These are phyloP conservation scores for Recurvomyces mirabilis DNA, from an alignment of 495 filamentous ascomycete genomes.

Conservation along the genomic window DNA sequence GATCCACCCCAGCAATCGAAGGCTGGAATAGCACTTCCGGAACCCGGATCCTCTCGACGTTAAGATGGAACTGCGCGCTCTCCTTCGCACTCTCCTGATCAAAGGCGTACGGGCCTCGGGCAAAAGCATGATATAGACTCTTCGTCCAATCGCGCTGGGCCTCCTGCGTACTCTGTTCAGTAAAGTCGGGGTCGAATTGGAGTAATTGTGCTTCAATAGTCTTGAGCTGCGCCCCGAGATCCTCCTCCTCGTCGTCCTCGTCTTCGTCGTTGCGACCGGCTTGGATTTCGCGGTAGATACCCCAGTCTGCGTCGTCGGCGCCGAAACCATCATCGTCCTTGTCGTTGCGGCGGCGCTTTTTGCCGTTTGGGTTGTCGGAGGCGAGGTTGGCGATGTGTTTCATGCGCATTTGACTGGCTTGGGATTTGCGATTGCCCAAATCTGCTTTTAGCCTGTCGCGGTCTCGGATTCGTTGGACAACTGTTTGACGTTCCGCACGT, in stretches of 20 bases:
- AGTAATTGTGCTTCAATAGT: constrained; percentile 73
- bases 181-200: constrained; percentile 75
- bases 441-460: constrained; percentile 84
- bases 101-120: constrained; percentile 75
- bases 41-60: constrained; percentile 91
- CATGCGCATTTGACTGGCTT: constrained; percentile 94
- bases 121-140: constrained; percentile 75
- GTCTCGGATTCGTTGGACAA: constrained; percentile 81
- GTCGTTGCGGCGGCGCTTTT: constrained; percentile 63
- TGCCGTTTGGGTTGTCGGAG: constrained; percentile 68
- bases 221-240: constrained; percentile 59
- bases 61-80: constrained; percentile 81
- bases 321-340: constrained; percentile 92
- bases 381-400: constrained; percentile 95
- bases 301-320: constrained; percentile 95
- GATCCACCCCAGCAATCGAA: constrained; percentile 86
- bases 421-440: constrained; percentile 86
- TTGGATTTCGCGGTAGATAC: constrained; percentile 83
- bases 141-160: constrained; percentile 93
- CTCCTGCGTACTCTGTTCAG: constrained; percentile 77
- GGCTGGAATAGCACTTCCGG: constrained; percentile 95
- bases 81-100: constrained; percentile 70
- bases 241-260: constrained; percentile 82
- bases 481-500: constrained; percentile 55
- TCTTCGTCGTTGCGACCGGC: constrained; percentile 68